Conservation (phyloP, 2,329 filamentous ascomycete genomes). For the Botrytis cinerea region DNA sequence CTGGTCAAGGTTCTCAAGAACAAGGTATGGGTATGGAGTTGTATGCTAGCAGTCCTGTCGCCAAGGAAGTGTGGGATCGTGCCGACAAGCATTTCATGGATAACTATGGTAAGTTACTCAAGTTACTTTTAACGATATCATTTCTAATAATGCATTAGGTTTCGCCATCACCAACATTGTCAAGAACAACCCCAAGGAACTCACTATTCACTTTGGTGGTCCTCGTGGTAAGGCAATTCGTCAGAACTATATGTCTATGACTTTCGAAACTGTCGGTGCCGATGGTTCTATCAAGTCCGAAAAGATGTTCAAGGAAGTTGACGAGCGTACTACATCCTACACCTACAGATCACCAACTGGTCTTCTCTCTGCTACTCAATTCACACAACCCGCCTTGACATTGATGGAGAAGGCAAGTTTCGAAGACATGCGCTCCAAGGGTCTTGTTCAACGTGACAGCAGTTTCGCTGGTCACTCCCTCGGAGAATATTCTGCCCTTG, state of each 20-base stretch:
- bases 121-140: constrained; percentile 14
- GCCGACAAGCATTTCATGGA: constrained; percentile 98
- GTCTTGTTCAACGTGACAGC: constrained; percentile 92
- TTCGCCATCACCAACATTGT: constrained; percentile 99
- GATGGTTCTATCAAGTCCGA: constrained; percentile 96
- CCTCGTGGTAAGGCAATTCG: constrained; percentile 96
- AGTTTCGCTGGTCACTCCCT: constrained; percentile 97
- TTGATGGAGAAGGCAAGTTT: constrained; percentile 99
- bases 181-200: constrained; percentile 98
- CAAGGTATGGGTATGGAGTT: constrained; percentile 99
- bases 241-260: constrained; percentile 99
- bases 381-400: constrained; percentile 95
- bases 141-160: constrained; percentile 50
- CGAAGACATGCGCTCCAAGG: constrained; percentile 98
- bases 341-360: constrained; percentile 95
- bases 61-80: constrained; percentile 96
- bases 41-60: constrained; percentile 89
- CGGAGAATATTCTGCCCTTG: constrained; percentile 96
- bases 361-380: constrained; percentile 93
- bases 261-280: constrained; percentile 92
- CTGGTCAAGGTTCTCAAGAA: constrained; percentile 96
- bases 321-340: constrained; percentile 90
- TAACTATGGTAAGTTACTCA: constrained; percentile 76
- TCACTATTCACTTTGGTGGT: constrained; percentile 97
- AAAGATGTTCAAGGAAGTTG: constrained; percentile 98